Conservation (phyloP, 2,329 filamentous ascomycete genomes). For the Fusarium sacchari region DNA sequence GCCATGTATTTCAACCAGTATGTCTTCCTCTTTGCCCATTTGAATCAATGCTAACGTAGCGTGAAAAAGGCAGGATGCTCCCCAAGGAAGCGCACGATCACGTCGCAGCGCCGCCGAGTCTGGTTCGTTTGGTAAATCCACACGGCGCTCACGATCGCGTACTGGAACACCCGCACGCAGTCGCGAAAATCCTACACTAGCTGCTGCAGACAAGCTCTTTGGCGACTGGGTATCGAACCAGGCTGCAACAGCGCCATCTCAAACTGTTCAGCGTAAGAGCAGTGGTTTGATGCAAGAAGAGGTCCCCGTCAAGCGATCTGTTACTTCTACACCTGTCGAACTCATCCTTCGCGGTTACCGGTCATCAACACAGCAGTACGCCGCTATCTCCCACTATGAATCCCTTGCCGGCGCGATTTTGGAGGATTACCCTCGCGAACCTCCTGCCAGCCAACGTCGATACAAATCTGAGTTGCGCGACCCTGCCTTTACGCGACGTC, state of each 20-base stretch:
- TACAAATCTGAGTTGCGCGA: slow-evolving; percentile 81
- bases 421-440: slow-evolving; percentile 90
- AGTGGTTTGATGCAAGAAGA: slow-evolving; percentile 54
- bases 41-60: slow-evolving; percentile 1
- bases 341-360: slow-evolving; percentile 86
- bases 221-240: slow-evolving; percentile 65
- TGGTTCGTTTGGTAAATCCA: slow-evolving; percentile 75
- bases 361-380: slow-evolving; percentile 75
- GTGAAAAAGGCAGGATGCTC: slow-evolving; percentile 61
- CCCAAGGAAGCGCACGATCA: slow-evolving; percentile 58
- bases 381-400: slow-evolving; percentile 89
- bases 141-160: slow-evolving; percentile 69
- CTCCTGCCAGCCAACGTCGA: slow-evolving; percentile 74
- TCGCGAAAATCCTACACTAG: slow-evolving; percentile 70
- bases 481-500: slow-evolving; percentile 73
- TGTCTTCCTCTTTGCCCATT: slow-evolving; percentile 27
- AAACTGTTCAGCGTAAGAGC: slow-evolving; percentile 49
- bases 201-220: slow-evolving; percentile 71
- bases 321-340: slow-evolving; percentile 68
- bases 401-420: slow-evolving; percentile 85
- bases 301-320: slow-evolving; percentile 48
- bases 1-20: slow-evolving; percentile 74
- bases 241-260: slow-evolving; percentile 45
- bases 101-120: slow-evolving; percentile 67
- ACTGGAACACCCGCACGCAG: slow-evolving; percentile 66